phyloP scores from a whole-genome alignment of 176 grass and related monocot species.

The Dendrocalamus sinicus region DNA sequence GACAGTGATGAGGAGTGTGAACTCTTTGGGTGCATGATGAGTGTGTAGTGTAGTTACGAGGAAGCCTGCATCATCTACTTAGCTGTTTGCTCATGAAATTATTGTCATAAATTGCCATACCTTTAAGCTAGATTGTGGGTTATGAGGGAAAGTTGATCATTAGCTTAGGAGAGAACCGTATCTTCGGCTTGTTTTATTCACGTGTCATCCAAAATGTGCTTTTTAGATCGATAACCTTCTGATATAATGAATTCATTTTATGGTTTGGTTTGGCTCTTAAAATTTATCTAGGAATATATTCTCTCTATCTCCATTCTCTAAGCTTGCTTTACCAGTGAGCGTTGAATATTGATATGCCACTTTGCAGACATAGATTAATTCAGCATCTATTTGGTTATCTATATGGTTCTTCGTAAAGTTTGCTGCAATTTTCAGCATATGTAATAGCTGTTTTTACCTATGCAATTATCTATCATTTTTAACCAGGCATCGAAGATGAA shows the following conservation, averaged over 20 bases:
- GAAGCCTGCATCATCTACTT: background rate
- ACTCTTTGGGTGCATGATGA: background rate
- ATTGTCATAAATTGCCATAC: background rate
- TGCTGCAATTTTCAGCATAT: background rate
- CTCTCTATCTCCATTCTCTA: background rate
- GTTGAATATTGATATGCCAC: background rate
- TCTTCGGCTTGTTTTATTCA: background rate
- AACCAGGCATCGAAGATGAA: background rate
- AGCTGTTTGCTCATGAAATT: background rate
- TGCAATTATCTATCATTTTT: background rate
- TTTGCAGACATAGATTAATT: background rate
- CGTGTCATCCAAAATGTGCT: background rate
- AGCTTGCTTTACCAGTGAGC: background rate
- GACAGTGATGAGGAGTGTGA: background rate
- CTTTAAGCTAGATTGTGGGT: background rate
- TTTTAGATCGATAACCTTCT: background rate
- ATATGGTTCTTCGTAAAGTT: background rate
- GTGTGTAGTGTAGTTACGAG: background rate
- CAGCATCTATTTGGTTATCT: background rate
- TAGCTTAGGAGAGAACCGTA: too few relatives aligned
- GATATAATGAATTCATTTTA: background rate
- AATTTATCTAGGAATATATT: background rate
- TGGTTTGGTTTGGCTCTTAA: background rate
- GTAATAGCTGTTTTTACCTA: background rate
- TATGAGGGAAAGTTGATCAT: background rate